Conservation (phyloP, 805 yeast species). For the Tetrapisispora nanseiensis region DNA sequence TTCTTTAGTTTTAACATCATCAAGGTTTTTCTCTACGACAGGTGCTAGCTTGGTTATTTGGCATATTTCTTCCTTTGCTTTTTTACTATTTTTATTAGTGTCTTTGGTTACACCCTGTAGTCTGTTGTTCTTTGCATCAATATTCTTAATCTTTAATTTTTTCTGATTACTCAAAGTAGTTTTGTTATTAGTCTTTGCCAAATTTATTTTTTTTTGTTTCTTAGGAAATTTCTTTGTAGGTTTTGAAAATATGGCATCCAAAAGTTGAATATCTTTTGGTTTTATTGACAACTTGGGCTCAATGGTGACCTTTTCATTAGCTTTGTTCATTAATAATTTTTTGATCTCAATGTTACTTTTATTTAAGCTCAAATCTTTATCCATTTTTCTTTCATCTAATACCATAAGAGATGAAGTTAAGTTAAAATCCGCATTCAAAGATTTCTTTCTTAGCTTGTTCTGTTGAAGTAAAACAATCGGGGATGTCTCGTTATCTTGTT, state of each 20-base stretch:
- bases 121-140: not conserved
- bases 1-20: no score
- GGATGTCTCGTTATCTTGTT: constrained; percentile 7
- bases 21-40: no score
- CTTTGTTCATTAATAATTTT: not conserved
- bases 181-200: constrained; percentile 8
- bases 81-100: not conserved
- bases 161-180: not conserved
- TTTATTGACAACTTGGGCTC: constrained; percentile 2
- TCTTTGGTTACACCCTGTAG: no score
- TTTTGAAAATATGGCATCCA: constrained; percentile 20
- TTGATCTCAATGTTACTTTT: not conserved
- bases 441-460: constrained; percentile 1
- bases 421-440: not conserved
- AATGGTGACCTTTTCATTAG: not conserved
- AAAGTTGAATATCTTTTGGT: constrained; percentile 14
- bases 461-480: constrained; percentile 1
- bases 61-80: not conserved
- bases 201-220: constrained; percentile 14
- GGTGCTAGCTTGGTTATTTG: no score
- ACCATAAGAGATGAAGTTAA: not conserved
- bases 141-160: not conserved
- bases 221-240: not conserved
- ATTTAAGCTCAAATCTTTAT: not conserved
- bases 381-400: not conserved